Conservation (phyloP, 768 basidiomycete species). For the Butyriboletus loyo region DNA sequence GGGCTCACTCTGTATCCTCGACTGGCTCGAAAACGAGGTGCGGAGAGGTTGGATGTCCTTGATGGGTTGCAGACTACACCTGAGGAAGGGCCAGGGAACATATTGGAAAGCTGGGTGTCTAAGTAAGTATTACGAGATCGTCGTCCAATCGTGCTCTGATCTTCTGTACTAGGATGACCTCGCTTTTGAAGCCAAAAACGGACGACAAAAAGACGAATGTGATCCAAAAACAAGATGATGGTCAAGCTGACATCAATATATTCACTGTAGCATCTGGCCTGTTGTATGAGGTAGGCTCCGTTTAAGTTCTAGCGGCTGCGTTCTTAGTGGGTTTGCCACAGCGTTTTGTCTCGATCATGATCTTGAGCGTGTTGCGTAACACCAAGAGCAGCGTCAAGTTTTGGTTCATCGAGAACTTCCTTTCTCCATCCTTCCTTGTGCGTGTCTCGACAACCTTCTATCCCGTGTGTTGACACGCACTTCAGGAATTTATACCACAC, state of each 20-base stretch:
- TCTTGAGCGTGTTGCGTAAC: conserved; percentile 90
- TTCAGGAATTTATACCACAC: conserved; percentile 90
- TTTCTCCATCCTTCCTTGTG: conserved; percentile 94
- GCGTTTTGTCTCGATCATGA: conserved; percentile 99
- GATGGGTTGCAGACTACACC: conserved; percentile 39
- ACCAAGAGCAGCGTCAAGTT: conserved; percentile 96
- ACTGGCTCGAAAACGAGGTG: conserved; percentile 64
- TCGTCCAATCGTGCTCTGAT: conserved; percentile 1
- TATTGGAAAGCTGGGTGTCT: conserved; percentile 49
- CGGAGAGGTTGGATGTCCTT: conserved; percentile 82
- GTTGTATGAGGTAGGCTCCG: conserved; percentile 79
- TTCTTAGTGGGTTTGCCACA: conserved; percentile 30
- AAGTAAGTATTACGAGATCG: conserved; percentile 39
- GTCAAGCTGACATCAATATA: conserved; percentile 93
- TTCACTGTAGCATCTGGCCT: conserved; percentile 98
- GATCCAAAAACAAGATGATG: conserved; percentile 25
- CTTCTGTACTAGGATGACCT: conserved; percentile 38
- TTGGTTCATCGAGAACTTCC: conserved; percentile 99
- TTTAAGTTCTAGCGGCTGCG: background rate
- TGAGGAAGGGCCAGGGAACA: conserved; percentile 31
- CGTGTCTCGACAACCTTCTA: conserved; percentile 21
- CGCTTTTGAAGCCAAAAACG: conserved; percentile 37
- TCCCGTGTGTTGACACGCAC: background rate
- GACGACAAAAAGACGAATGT: conserved; percentile 19
- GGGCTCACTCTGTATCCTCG: conserved; percentile 87